Base-by-base conservation (phyloP, 2,329 filamentous ascomycete genomes). In the Verticillium albo-atrum region DNA sequence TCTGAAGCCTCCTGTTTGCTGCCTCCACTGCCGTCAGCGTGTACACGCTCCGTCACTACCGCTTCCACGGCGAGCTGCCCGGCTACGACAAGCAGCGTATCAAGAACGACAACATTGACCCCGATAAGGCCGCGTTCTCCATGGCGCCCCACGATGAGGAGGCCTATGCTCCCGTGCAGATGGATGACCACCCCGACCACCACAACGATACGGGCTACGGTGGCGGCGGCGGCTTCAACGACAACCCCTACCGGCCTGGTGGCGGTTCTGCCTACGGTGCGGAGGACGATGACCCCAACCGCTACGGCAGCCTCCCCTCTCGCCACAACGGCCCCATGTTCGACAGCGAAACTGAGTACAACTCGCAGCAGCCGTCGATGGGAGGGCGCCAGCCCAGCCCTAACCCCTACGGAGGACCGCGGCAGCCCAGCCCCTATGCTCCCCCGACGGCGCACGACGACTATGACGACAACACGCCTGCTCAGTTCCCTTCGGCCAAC, bases 51-150 rank as follows among this genome's bases (percentile, higher is more conserved):
- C 78, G 82, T 62, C 87, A 86, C 75, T 87, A 83, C 75, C 81
- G 82, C 66, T 81, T 83, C 68, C 82, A 88, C 73, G 82, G 83
- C 66, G 80, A 74, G 59, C 79, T 88, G 17, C 86, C 86, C 2
- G 86, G 86, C 60, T 87, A 87, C 70, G 83, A 85, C 67, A 77
- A 76, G 64, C 75, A 70, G 67, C 71, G 75, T 67, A 66, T 78
- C 57, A 73, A 77, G 56, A 65, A 61, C 61, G 73, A 77, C 65
- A 82, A 84, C 74, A 88, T 88, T 65, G 86, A 89, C 69, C 86
- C 86, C 0, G 86, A 89, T 72, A 88, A 88, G 76, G 85, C 86
- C 28, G 86, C 86, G 61, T 89, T 89, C 74, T 87, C 84, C 59
- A 87, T 86, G 72, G 84, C 83, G 15, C 84, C 84, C n/a, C 82